Evolutionary conservation across 345 rosid species (phyloP).

Genomic region (Abelmoschus esculentus): DNA sequence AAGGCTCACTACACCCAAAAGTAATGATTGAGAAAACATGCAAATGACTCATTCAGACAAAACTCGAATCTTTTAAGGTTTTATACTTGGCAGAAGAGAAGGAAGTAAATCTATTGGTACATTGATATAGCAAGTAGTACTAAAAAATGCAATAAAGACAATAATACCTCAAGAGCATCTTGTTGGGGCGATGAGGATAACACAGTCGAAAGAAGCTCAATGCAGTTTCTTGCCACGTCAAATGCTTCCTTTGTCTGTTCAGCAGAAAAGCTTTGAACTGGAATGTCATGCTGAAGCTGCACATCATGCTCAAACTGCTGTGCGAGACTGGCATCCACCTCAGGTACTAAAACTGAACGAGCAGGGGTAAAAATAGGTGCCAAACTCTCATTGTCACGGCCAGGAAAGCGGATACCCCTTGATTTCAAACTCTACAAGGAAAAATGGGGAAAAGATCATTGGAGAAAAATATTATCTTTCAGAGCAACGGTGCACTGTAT

Average conservation of each 20-base stretch:
- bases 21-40: background rate
- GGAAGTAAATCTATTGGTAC: background rate
- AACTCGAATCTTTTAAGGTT: too few species aligned
- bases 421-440: slow-evolving; percentile 63
- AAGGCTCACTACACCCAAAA: background rate
- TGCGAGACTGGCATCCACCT: slow-evolving; percentile 39
- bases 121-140: background rate
- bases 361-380: slow-evolving; percentile 96
- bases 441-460: background rate
- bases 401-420: slow-evolving; percentile 93
- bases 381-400: slow-evolving; percentile 88
- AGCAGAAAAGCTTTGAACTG: slow-evolving; percentile 51
- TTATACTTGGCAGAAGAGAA: too few species aligned
- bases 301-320: slow-evolving; percentile 28
- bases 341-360: slow-evolving; percentile 60
- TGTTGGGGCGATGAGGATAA: slow-evolving; percentile 75
- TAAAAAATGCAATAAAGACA: background rate
- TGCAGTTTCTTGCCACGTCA: slow-evolving; percentile 85
- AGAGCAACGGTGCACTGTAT: background rate
- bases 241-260: slow-evolving; percentile 91
- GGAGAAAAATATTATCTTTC: slow-evolving; percentile 1
- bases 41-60: background rate
- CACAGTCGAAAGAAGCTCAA: slow-evolving; percentile 81
- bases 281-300: slow-evolving; percentile 47
- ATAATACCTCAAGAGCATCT: slow-evolving; percentile 63